Base-by-base conservation (phyloP, 768 basidiomycete species). In the Tulasnella sp. region DNA sequence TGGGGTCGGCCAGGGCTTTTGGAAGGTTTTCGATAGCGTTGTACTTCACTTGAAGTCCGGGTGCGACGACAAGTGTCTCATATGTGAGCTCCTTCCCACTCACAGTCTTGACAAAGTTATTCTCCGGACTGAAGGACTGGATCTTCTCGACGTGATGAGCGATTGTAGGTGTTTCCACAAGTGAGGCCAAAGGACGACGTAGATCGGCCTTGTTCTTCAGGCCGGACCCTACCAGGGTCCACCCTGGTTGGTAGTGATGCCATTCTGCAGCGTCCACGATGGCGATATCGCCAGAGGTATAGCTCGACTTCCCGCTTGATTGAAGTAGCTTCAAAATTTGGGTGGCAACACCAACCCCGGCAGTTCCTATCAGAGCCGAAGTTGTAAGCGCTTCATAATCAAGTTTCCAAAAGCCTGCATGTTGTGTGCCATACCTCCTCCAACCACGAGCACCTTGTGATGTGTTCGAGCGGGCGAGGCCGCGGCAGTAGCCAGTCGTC, bases 171-270 rank as follows among this genome's bases (percentile, higher is more conserved):
- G 72, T 66, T 0, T 93, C 87, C 54, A 99, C 79, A 40, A 97
- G 75, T 2, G 80, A 76, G 15, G 72, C 66, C 46, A 96, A 74
- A 7, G 79, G 78, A 36, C 78, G 77, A 51, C 80, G 77, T 63
- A 84, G 84, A 3, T 65, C 53, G 27, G 63, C 39, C 69, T 94
- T 93, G 39, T 75, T 65, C 49, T 77, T 74, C 51, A 99, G 75
- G 27, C 93, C 94, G n/a, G 89, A 74, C 12, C 90, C 93, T 36
- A 91, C 92, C 39, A 96, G 78, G 0, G 92, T 94, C 88, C 93
- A 97, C 70, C 93, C 94, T 19, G 94, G 94, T 80, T 93, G 83
- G 71, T 94, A 97, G 68, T 88, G 79, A 69, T 97, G 93, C 49
- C 78, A 77, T 59, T 84, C 75, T 21, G 87, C 80, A 15, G 77